Conservation (phyloP, 176 grass and related monocot genomes). For the Hordeum marinum region DNA sequence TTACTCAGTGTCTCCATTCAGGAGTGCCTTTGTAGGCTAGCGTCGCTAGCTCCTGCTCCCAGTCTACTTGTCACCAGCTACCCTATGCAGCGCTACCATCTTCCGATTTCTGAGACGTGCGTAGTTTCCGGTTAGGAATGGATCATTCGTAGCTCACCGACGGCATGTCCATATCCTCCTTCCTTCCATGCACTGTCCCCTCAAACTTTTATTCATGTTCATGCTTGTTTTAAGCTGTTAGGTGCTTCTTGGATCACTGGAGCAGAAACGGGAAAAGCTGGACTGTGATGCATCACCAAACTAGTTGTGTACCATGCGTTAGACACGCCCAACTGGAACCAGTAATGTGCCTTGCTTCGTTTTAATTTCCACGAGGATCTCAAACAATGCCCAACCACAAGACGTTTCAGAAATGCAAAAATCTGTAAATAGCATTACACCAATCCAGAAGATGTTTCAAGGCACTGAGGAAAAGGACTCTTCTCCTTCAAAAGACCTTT, state of each 20-base stretch:
- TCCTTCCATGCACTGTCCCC: background rate
- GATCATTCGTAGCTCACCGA: background rate
- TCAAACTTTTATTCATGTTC: background rate
- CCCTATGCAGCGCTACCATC: background rate
- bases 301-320: background rate
- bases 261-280: background rate
- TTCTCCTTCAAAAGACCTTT: no score
- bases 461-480: background rate
- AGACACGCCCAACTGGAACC: background rate
- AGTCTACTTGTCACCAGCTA: background rate
- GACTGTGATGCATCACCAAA: constrained; percentile 39
- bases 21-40: background rate
- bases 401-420: background rate
- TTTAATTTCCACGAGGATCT: background rate
- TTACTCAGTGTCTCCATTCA: background rate
- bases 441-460: background rate
- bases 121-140: background rate
- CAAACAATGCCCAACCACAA: background rate
- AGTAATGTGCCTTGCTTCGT: background rate
- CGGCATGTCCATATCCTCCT: background rate
- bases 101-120: background rate
- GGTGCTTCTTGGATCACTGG: background rate
- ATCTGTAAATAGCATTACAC: background rate
- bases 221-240: constrained; percentile 5
- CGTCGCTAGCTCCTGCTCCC: background rate